These are phyloP conservation scores for Filobasidium floriforme DNA, from an alignment of 768 basidiomycete genomes.

Conservation along the genomic window DNA sequence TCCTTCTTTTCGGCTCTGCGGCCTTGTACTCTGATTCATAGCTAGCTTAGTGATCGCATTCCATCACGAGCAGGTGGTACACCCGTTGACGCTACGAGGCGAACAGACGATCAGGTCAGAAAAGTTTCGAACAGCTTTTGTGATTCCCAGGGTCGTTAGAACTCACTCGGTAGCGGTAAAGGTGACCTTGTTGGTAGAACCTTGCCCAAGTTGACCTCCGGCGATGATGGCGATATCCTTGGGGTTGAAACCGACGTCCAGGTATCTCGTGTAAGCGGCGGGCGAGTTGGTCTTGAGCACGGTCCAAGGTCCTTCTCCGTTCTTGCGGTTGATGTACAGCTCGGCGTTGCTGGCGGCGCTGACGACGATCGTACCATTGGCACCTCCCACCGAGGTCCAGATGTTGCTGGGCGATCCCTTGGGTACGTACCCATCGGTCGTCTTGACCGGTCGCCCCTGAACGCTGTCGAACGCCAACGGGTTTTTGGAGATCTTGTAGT, in stretches of 20 bases:
- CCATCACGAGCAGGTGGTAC: conserved; percentile 1
- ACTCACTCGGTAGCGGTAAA: conserved; percentile 17
- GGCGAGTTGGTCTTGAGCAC: conserved; percentile 15
- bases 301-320: conserved; percentile 18
- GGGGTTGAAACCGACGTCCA: conserved; percentile 15
- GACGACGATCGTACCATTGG: conserved; percentile 25
- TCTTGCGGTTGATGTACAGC: conserved; percentile 21
- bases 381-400: conserved; percentile 22
- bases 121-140: too few species aligned
- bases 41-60: too few species aligned
- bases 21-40: too few species aligned
- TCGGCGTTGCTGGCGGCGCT: conserved; percentile 18
- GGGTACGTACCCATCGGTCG: conserved; percentile 21
- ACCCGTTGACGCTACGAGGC: background rate
- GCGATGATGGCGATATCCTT: conserved; percentile 20
- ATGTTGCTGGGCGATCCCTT: conserved; percentile 23
- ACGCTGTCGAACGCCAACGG: conserved; percentile 22
- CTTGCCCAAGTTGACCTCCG: conserved; percentile 17
- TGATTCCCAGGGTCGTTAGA: too few species aligned
- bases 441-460: conserved; percentile 11
- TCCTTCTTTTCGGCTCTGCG: too few species aligned
- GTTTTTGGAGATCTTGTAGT: conserved; percentile 26
- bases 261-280: conserved; percentile 14
- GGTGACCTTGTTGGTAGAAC: conserved; percentile 18
- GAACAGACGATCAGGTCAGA: too few species aligned